These are phyloP conservation scores for Penicillium herquei DNA, from an alignment of 495 filamentous ascomycete genomes.

Conservation along the genomic window DNA sequence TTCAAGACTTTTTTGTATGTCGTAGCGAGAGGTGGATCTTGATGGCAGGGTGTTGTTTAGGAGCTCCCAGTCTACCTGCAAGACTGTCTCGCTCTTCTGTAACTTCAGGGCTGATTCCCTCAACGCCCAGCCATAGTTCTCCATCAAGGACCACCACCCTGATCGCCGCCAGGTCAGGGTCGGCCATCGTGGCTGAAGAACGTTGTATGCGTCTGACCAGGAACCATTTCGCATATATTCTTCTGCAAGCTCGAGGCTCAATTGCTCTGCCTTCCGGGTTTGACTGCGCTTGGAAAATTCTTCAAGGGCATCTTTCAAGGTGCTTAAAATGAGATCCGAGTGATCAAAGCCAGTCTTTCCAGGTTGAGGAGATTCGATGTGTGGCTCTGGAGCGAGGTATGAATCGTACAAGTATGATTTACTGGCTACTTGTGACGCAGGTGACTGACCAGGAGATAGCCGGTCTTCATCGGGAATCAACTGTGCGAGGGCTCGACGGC, in stretches of 20 bases:
- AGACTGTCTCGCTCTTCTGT: conserved; percentile 61
- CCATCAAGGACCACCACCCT: conserved; percentile 77
- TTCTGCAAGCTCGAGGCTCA: conserved; percentile 67
- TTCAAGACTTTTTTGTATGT: conserved; percentile 69
- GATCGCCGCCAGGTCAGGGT: conserved; percentile 70
- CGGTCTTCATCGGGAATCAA: conserved; percentile 75
- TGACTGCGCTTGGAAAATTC: conserved; percentile 68
- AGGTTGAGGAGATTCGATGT: conserved; percentile 63
- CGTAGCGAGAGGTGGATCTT: conserved; percentile 64
- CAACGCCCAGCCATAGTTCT: conserved; percentile 70
- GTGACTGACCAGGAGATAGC: conserved; percentile 61
- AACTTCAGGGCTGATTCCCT: conserved; percentile 66
- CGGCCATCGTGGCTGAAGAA: conserved; percentile 72
- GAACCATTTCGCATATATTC: conserved; percentile 60
- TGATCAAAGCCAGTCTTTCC: conserved; percentile 60
- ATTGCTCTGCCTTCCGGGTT: conserved; percentile 60
- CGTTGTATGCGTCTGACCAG: conserved; percentile 64
- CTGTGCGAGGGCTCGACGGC: conserved; percentile 58
- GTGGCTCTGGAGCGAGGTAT: conserved; percentile 77
- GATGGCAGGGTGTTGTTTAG: conserved; percentile 60
- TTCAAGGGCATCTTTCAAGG: conserved; percentile 56
- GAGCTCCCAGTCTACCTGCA: conserved; percentile 85
- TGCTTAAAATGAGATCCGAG: conserved; percentile 57
- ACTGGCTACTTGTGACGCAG: conserved; percentile 64
- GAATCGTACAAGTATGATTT: conserved; percentile 75